Evolutionary conservation across 2,329 filamentous ascomycete species (phyloP).

Genomic region (Parastagonospora avenae): DNA sequence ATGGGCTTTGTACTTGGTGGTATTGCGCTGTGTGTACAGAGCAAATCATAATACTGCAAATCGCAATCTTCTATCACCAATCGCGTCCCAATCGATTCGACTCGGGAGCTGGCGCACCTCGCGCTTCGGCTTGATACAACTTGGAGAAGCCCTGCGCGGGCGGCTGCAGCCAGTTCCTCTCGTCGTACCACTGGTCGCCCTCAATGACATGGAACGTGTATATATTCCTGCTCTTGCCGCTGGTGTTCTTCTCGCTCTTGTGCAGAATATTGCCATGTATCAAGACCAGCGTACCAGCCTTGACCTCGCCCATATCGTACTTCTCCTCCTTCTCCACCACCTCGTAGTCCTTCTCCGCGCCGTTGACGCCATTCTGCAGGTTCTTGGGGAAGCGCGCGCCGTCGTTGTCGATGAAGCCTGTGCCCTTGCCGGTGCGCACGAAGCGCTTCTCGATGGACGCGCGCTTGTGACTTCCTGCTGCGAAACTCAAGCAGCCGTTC

Average conservation of each 20-base stretch:
- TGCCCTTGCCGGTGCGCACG: constrained; percentile 64
- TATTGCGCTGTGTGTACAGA: constrained; percentile 81
- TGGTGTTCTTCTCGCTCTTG: constrained; percentile 92
- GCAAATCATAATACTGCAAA: constrained; percentile 43
- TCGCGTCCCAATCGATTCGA: constrained; percentile 17
- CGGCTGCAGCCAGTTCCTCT: constrained; percentile 91
- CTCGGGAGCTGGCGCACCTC: neutral
- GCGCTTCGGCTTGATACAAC: constrained; percentile 50
- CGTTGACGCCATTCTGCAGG: constrained; percentile 47
- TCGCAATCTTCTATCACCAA: constrained; percentile 17
- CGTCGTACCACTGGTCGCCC: constrained; percentile 77
- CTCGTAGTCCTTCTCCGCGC: constrained; percentile 36
- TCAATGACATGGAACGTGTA: constrained; percentile 99
- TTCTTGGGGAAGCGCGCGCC: constrained; percentile 65
- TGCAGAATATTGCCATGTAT: constrained; percentile 97
- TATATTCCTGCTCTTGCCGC: constrained; percentile 84
- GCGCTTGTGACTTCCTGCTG: constrained; percentile 78
- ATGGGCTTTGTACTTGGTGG: constrained; percentile 79
- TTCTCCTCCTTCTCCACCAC: constrained; percentile 52
- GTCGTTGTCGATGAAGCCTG: constrained; percentile 64
- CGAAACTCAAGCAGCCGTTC: constrained; percentile 90
- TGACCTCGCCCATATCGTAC: constrained; percentile 84
- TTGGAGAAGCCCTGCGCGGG: constrained; percentile 78
- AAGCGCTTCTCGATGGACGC: constrained; percentile 75
- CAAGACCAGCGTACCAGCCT: constrained; percentile 85